Evolutionary conservation across 1,284 basidiomycete species (phyloP).

Genomic region (Abortiporus biennis): DNA sequence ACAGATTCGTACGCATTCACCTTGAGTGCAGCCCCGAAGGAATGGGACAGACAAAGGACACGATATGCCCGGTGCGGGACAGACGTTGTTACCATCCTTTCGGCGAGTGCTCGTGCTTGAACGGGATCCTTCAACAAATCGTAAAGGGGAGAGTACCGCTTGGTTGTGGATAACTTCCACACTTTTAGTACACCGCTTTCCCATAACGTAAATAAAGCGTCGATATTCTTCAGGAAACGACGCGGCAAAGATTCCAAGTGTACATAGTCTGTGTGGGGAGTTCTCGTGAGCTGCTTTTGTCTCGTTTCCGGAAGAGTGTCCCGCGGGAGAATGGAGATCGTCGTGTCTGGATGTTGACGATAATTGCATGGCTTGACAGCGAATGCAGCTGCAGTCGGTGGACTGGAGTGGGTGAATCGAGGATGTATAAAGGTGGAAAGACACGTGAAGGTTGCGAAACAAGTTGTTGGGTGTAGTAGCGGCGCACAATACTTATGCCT

Average conservation of each 20-base stretch:
- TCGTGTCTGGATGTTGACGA: neutral
- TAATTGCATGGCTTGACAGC: neutral
- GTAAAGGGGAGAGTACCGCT: conserved; percentile 7
- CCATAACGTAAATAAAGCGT: conserved; percentile 7
- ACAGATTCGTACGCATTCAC: conserved; percentile 55
- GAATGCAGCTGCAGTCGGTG: conserved; percentile 2
- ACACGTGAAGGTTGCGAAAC: conserved; percentile 12
- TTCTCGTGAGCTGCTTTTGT: too few relatives aligned
- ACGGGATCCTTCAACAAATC: conserved; percentile 28
- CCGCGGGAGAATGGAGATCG: too few relatives aligned
- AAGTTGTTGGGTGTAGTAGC: too few relatives aligned
- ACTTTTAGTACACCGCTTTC: neutral
- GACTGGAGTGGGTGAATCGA: too few relatives aligned
- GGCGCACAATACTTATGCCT: too few relatives aligned
- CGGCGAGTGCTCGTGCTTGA: conserved; percentile 36
- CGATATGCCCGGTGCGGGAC: conserved; percentile 34
- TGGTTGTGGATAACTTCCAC: neutral
- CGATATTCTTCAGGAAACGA: too few relatives aligned
- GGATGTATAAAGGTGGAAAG: too few relatives aligned
- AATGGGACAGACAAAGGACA: conserved; percentile 40
- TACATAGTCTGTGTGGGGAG: too few relatives aligned
- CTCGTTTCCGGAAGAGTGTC: too few relatives aligned
- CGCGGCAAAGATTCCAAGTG: too few relatives aligned
- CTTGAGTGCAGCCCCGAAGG: conserved; percentile 41
- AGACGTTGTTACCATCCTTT: conserved; percentile 35